phyloP scores from a whole-genome alignment of 2,329 filamentous ascomycete genomes.

The Fonsecaea nubica region DNA sequence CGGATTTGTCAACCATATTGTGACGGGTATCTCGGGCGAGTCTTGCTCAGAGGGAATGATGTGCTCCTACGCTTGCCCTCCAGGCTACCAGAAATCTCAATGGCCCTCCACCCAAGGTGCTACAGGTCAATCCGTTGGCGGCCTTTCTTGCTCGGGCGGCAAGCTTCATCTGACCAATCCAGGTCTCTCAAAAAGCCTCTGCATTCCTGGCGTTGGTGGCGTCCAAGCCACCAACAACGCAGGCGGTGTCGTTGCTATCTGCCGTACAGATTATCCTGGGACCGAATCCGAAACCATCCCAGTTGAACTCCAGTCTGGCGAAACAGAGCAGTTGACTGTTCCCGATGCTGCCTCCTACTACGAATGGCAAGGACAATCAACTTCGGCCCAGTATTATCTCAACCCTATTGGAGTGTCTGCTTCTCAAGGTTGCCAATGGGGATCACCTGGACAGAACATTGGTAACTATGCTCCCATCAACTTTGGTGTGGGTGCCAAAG shows the following conservation, averaged over 20 bases:
- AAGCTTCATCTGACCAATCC: constrained; percentile 79
- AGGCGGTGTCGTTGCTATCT: constrained; percentile 70
- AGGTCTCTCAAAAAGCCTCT: constrained; percentile 70
- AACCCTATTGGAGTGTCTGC: constrained; percentile 77
- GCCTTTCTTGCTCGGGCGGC: constrained; percentile 75
- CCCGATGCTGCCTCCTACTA: constrained; percentile 76
- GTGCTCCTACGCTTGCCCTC: constrained; percentile 93
- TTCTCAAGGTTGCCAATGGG: constrained; percentile 79
- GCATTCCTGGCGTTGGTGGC: constrained; percentile 72
- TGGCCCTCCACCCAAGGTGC: constrained; percentile 81
- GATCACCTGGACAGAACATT: constrained; percentile 61
- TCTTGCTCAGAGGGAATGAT: constrained; percentile 69
- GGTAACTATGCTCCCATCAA: constrained; percentile 91
- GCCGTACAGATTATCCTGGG: constrained; percentile 92
- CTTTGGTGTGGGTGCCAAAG: constrained; percentile 74
- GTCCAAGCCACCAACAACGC: constrained; percentile 80
- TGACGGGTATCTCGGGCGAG: constrained; percentile 66
- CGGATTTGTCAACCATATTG: constrained; percentile 68
- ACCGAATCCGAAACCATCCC: constrained; percentile 88
- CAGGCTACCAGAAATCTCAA: constrained; percentile 89
- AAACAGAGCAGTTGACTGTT: constrained; percentile 71
- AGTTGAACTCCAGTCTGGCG: constrained; percentile 66
- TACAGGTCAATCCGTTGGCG: constrained; percentile 85
- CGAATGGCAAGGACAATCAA: constrained; percentile 73
- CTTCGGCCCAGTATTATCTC: constrained; percentile 95